A percentile compares a stretch with the other conserved stretches of the same genome.
phyloP scores from a whole-genome alignment of 352 stramenopile genomes.

The Globisporangium mamillatum region DNA sequence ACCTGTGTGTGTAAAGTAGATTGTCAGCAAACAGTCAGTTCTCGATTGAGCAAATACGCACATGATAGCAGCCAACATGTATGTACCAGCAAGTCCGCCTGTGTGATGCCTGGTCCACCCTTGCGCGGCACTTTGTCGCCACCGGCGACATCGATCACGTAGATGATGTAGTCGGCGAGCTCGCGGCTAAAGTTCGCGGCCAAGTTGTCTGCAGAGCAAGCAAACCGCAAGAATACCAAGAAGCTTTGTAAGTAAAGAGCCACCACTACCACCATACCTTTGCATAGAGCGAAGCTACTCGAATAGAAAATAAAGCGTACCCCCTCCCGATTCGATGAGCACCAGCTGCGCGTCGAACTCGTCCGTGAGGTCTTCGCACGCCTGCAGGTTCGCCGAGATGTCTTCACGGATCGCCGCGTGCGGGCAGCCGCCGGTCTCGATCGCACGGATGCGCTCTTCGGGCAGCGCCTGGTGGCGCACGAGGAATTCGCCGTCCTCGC shows the following conservation, averaged over 20 bases:
- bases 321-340: constrained; percentile 88
- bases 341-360: constrained; percentile 84
- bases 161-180: constrained; percentile 98
- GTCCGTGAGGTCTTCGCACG: constrained; percentile 94
- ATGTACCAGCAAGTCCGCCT: constrained; percentile 91
- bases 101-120: constrained; percentile 96
- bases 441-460: constrained; percentile 90
- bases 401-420: constrained; percentile 97
- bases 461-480: constrained; percentile 90
- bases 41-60: not conserved
- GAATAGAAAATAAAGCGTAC: constrained; percentile 22
- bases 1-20: constrained; percentile 49
- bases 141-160: constrained; percentile 98
- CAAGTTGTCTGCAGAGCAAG: constrained; percentile 88
- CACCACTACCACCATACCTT: not conserved
- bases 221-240: not conserved
- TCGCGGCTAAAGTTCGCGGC: constrained; percentile 97
- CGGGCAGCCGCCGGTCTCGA: constrained; percentile 97
- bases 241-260: constrained; percentile 4
- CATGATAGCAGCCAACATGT: not conserved
- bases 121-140: constrained; percentile 98
- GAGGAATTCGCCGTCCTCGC: constrained; percentile 98
- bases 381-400: constrained; percentile 96
- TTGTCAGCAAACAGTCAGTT: not conserved
- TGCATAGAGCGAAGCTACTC: not conserved